A percentile compares a stretch with the other conserved stretches of the same genome.
Conservation (phyloP, 768 basidiomycete genomes). For the Suillus paluster region DNA sequence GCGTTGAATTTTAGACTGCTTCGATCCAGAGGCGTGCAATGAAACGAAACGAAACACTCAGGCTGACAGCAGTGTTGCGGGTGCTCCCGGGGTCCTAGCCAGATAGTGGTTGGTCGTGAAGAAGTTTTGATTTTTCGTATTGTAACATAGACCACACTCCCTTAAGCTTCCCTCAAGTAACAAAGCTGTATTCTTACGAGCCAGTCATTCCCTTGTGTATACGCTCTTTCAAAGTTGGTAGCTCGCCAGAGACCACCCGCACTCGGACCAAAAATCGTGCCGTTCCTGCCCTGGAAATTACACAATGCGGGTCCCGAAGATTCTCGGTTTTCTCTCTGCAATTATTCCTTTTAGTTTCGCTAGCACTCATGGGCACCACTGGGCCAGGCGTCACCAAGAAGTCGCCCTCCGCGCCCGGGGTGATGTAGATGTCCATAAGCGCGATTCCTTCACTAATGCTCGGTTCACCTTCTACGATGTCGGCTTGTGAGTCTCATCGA, state of each 20-base stretch:
- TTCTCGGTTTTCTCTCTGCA: conserved; percentile 41
- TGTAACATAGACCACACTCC: conserved; percentile 7
- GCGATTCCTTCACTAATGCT: conserved; percentile 34
- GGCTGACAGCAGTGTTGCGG: conserved; percentile 13
- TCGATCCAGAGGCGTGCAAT: too few relatives aligned
- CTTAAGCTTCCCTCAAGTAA: conserved; percentile 4
- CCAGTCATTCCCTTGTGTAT: conserved; percentile 22
- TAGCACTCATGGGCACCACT: conserved; percentile 28
- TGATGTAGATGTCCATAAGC: conserved; percentile 45
- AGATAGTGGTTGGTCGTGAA: conserved; percentile 3
- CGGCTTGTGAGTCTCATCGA: conserved; percentile 45
- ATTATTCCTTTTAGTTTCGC: conserved; percentile 39
- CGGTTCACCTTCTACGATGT: conserved; percentile 62
- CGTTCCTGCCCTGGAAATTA: not conserved
- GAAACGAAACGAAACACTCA: too few relatives aligned
- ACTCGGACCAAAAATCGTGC: not conserved
- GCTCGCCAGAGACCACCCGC: conserved; percentile 1
- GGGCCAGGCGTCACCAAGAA: conserved; percentile 48
- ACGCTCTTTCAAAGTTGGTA: conserved; percentile 23
- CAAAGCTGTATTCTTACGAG: conserved; percentile 20
- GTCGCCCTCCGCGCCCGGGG: conserved; percentile 52
- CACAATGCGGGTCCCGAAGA: conserved; percentile 27
- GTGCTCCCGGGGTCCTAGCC: conserved; percentile 5
- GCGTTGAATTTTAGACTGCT: conserved; percentile 11
- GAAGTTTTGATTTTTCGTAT: not conserved